Conservation (phyloP, 345 rosid species). For the Cardamine chenopodiifolia region DNA sequence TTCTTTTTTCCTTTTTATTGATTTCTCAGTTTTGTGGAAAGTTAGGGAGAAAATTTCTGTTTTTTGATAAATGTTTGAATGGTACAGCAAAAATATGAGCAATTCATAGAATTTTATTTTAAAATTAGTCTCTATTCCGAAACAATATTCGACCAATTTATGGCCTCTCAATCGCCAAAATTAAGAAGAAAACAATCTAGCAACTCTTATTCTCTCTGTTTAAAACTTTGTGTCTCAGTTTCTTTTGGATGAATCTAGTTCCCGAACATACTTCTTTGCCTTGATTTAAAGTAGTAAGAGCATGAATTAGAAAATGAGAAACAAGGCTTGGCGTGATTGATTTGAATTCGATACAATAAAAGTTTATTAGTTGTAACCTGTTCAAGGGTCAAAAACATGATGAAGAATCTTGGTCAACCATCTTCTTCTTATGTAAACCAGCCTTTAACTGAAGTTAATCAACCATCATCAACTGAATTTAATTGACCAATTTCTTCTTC, state of each 20-base stretch:
- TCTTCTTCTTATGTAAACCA: too few relatives aligned
- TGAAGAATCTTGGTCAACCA: too few relatives aligned
- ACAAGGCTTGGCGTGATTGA: not conserved
- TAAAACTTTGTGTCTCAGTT: slow-evolving; percentile 18
- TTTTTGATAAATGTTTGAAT: slow-evolving; percentile 22
- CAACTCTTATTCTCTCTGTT: slow-evolving; percentile 34
- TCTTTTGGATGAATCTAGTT: slow-evolving; percentile 36
- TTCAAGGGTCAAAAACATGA: slow-evolving; percentile 95
- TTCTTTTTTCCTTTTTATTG: not conserved
- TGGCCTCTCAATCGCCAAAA: slow-evolving; percentile 30
- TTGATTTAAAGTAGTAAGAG: slow-evolving; percentile 17
- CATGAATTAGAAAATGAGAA: not conserved
- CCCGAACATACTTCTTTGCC: slow-evolving; percentile 46
- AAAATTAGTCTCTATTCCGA: slow-evolving; percentile 6
- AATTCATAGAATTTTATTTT: slow-evolving; percentile 25
- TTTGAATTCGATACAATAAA: not conserved
- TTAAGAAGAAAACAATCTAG: slow-evolving; percentile 25
- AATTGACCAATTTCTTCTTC: too few relatives aligned
- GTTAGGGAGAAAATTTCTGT: not conserved
- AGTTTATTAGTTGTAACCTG: slow-evolving; percentile 55
- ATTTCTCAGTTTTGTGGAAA: slow-evolving; percentile 19
- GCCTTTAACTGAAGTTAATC: too few relatives aligned
- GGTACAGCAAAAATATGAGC: slow-evolving; percentile 31
- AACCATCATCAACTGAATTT: too few relatives aligned
- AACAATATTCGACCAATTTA: slow-evolving; percentile 29